Percentiles rank a stretch among this genome's conserved stretches.
phyloP scores from a whole-genome alignment of 371 early-diverging fungal genomes.

The Aphelidium insulamus region DNA sequence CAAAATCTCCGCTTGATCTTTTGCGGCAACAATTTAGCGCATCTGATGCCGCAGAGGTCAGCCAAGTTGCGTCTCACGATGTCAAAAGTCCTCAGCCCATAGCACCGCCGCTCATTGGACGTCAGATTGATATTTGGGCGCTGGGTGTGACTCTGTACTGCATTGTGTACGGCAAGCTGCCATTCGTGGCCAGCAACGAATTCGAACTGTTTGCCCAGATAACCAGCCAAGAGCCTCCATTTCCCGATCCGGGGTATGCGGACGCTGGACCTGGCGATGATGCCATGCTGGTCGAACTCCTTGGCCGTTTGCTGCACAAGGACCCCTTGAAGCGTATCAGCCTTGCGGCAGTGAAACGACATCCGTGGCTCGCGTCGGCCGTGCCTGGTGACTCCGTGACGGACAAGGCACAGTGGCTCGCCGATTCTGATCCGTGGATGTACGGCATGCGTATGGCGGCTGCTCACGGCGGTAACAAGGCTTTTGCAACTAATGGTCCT shows the following conservation, averaged over 20 bases:
- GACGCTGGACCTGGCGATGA: slow-evolving; percentile 5
- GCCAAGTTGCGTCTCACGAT: too few relatives aligned
- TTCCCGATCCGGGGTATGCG: slow-evolving; percentile 10
- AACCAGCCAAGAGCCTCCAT: slow-evolving; percentile 33
- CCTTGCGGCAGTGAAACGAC: slow-evolving; percentile 63
- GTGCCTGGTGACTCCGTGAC: too few relatives aligned
- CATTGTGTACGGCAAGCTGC: slow-evolving; percentile 81
- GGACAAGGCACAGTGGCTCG: too few relatives aligned
- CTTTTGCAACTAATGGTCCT: too few relatives aligned
- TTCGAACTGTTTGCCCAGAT: slow-evolving; percentile 75
- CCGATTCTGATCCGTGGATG: too few relatives aligned
- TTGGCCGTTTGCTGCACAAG: slow-evolving; percentile 51
- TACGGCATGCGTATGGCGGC: too few relatives aligned
- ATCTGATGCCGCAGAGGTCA: too few relatives aligned
- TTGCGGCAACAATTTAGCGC: too few relatives aligned
- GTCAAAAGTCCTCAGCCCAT: too few relatives aligned
- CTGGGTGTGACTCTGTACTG: slow-evolving; percentile 97
- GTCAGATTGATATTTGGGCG: slow-evolving; percentile 95
- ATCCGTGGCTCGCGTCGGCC: too few relatives aligned
- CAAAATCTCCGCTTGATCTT: too few relatives aligned
- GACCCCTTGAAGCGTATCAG: slow-evolving; percentile 61
- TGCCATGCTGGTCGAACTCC: slow-evolving; percentile 27
- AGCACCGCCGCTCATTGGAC: slow-evolving; percentile 25
- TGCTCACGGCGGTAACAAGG: too few relatives aligned
- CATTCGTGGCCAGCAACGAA: slow-evolving; percentile 92